phyloP scores from a whole-genome alignment of 345 rosid genomes.

The Populus euphratica region DNA sequence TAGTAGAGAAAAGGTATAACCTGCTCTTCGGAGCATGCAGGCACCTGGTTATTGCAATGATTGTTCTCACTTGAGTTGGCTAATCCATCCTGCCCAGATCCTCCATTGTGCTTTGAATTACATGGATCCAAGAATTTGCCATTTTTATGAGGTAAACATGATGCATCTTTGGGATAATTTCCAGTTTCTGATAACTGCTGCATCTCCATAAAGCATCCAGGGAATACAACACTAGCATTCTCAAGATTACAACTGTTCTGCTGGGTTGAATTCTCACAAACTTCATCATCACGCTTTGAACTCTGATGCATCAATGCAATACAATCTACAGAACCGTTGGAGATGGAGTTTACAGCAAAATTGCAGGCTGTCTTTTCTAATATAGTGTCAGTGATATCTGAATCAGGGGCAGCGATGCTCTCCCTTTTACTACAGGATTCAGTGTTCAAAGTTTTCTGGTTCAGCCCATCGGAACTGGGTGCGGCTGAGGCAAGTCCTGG shows the following conservation, averaged over 20 bases:
- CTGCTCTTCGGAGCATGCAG: constrained; percentile 49
- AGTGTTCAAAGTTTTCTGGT: constrained; percentile 24
- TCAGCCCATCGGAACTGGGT: constrained; percentile 34
- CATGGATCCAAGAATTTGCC: constrained; percentile 24
- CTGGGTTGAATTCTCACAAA: constrained; percentile 36
- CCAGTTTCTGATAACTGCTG: constrained; percentile 41
- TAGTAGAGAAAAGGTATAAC: constrained; percentile 29
- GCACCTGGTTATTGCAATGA: constrained; percentile 33
- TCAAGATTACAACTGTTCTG: constrained; percentile 34
- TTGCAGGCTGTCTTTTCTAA: constrained; percentile 35
- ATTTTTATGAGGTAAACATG: constrained; percentile 26
- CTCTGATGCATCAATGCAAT: constrained; percentile 27
- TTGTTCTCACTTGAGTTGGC: constrained; percentile 38
- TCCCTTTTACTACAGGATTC: constrained; percentile 37
- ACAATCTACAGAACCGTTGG: constrained; percentile 35
- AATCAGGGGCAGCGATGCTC: constrained; percentile 28
- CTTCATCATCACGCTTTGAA: constrained; percentile 32
- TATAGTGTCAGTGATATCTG: constrained; percentile 33
- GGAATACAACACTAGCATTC: constrained; percentile 26
- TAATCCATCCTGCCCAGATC: constrained; percentile 29
- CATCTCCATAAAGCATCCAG: constrained; percentile 32
- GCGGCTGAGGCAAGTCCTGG: constrained; percentile 27
- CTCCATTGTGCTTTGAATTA: constrained; percentile 29
- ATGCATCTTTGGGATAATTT: constrained; percentile 30
- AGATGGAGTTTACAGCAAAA: constrained; percentile 32